Percentiles rank a stretch among this genome's conserved stretches.
These are phyloP conservation scores for Diaporthe ampelina DNA, from an alignment of 2,329 filamentous ascomycete species.

Conservation along the genomic window DNA sequence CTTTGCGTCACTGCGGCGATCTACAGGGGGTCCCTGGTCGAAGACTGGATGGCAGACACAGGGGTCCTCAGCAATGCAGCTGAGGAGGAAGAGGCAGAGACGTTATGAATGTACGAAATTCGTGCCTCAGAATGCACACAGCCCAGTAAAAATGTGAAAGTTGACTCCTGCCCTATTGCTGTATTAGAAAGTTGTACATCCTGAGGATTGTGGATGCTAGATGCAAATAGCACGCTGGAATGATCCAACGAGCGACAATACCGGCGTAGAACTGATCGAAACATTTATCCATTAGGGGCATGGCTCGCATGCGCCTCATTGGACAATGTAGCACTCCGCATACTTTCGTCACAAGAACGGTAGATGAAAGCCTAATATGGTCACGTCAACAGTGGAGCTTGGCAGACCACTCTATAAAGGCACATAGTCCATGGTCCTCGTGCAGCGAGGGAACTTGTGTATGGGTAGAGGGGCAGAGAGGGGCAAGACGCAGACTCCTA, in stretches of 20 bases:
- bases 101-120: not conserved
- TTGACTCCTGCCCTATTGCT: no score
- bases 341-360: not conserved
- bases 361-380: not conserved
- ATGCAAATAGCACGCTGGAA: not conserved
- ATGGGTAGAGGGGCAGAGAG: no score
- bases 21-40: conserved; percentile 25
- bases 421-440: no score
- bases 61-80: not conserved
- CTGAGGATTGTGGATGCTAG: not conserved
- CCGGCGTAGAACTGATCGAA: not conserved
- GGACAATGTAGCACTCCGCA: not conserved
- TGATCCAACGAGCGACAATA: not conserved
- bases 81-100: not conserved
- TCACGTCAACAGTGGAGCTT: no score
- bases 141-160: no score
- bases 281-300: no score
- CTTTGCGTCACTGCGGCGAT: conserved; percentile 39
- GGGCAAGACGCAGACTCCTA: not conserved
- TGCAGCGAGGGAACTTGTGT: not conserved
- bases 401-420: no score
- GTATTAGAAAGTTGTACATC: not conserved
- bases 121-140: not conserved
- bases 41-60: conserved; percentile 12
- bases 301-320: not conserved